These are phyloP conservation scores for Nitzschia palea DNA, from an alignment of 108 stramenopile genomes.

Conservation along the genomic window DNA sequence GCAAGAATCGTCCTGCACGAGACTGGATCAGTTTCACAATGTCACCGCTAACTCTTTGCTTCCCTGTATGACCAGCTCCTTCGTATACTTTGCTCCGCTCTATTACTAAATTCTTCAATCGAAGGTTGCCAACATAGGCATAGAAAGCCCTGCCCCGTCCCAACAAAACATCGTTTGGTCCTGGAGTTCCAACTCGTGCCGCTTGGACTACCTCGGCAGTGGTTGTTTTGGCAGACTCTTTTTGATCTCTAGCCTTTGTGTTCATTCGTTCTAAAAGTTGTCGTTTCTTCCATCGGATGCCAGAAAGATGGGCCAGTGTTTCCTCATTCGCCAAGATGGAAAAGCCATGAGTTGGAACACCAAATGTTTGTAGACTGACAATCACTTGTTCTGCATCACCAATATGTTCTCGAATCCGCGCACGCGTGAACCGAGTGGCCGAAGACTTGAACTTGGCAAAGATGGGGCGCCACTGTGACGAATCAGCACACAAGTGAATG, in stretches of 20 bases:
- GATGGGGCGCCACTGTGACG: background rate
- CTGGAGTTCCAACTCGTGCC: constrained; percentile 1
- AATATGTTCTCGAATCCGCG: constrained; percentile 21
- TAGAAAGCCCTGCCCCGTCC: constrained; percentile 22
- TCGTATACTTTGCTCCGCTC: background rate
- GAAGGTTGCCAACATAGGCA: constrained; percentile 25
- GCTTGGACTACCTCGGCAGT: background rate
- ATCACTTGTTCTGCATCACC: background rate
- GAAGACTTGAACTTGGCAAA: background rate
- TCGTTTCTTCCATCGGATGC: background rate
- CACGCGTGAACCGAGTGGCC: constrained; percentile 11
- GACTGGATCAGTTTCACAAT: constrained; percentile 10
- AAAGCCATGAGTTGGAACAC: constrained; percentile 5
- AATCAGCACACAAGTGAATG: constrained; percentile 3
- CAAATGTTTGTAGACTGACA: background rate
- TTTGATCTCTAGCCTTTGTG: too few relatives aligned
- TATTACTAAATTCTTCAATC: background rate
- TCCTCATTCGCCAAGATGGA: background rate
- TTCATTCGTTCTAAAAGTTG: background rate
- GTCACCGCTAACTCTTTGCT: constrained; percentile 11
- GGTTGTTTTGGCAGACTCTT: background rate
- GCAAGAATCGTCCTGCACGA: background rate
- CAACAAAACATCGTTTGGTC: constrained; percentile 19
- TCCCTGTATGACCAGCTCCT: constrained; percentile 11
- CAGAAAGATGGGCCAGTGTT: background rate